Conservation (phyloP, 2,329 filamentous ascomycete species). For the Aspergillus fumigatus region DNA sequence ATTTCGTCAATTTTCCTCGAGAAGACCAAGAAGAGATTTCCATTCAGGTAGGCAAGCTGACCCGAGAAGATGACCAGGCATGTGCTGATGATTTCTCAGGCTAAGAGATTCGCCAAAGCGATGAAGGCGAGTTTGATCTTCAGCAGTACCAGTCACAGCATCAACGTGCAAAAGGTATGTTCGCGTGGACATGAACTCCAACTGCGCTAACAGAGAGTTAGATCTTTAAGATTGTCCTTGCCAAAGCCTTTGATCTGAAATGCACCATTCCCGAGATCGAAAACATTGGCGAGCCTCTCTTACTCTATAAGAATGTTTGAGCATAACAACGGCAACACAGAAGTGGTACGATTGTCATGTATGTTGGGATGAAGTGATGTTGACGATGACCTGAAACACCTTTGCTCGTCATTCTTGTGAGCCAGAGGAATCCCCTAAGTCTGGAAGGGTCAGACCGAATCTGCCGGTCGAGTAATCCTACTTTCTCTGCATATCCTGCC, state of each 20-base stretch:
- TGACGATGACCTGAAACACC: constrained; percentile 23
- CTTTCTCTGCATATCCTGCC: constrained; percentile 7
- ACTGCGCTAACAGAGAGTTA: constrained; percentile 40
- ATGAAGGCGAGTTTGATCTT: constrained; percentile 98
- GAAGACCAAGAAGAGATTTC: constrained; percentile 99
- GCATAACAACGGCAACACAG: constrained; percentile 4
- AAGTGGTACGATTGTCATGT: constrained; percentile 27
- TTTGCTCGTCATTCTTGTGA: constrained; percentile 6
- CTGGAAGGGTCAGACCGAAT: constrained; percentile 3
- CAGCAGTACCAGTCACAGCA: constrained; percentile 97
- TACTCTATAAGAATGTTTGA: constrained; percentile 69
- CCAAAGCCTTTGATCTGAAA: constrained; percentile 97
- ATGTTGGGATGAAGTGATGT: constrained; percentile 34
- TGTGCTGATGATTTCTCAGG: constrained; percentile 49
- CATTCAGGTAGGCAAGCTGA: constrained; percentile 63
- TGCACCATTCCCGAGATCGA: constrained; percentile 99
- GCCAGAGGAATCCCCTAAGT: not conserved
- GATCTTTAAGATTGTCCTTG: constrained; percentile 99
- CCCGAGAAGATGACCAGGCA: not conserved
- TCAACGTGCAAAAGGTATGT: constrained; percentile 95
- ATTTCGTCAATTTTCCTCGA: constrained; percentile 96
- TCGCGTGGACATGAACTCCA: not conserved
- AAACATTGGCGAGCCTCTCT: constrained; percentile 89
- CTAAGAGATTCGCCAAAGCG: constrained; percentile 91
- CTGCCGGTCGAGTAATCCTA: constrained; percentile 12